Evolutionary conservation across 352 stramenopile species (phyloP).

Genomic region (Blastocystis sp.): DNA sequence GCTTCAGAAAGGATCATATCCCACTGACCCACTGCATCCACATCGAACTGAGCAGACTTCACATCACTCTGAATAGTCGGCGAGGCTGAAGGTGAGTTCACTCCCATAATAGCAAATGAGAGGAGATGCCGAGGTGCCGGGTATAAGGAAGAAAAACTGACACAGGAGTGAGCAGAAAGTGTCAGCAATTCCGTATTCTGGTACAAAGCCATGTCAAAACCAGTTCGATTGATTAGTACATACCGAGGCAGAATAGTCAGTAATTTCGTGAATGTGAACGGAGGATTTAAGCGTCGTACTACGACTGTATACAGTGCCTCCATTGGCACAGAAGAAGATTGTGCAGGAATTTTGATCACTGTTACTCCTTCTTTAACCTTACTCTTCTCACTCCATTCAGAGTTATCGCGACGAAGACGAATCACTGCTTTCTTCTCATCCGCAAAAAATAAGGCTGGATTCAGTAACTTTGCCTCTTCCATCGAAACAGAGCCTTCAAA

Average conservation of each 20-base stretch:
- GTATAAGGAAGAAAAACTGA: not conserved
- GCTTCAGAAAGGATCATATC: not conserved
- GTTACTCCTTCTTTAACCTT: not conserved
- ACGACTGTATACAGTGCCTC: not conserved
- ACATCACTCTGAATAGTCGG: not conserved
- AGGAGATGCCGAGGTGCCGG: not conserved
- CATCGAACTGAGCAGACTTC: not conserved
- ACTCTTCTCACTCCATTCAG: not conserved
- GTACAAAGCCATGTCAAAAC: not conserved
- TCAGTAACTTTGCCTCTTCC: not conserved
- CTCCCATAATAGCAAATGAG: not conserved
- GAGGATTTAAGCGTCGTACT: not conserved
- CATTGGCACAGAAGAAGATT: not conserved
- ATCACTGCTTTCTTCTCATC: conserved; percentile 14
- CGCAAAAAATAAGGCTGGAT: not conserved
- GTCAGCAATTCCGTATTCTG: not conserved
- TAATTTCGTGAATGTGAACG: not conserved
- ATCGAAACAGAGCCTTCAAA: not conserved
- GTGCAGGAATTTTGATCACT: not conserved
- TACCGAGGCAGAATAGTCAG: not conserved
- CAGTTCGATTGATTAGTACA: not conserved
- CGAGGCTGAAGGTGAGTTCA: not conserved
- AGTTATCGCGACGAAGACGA: not conserved
- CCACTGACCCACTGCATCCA: not conserved
- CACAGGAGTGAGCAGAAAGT: not conserved